These are phyloP conservation scores for Macrophomina phaseolina DNA, from an alignment of 2,329 filamentous ascomycete genomes.

Conservation along the genomic window DNA sequence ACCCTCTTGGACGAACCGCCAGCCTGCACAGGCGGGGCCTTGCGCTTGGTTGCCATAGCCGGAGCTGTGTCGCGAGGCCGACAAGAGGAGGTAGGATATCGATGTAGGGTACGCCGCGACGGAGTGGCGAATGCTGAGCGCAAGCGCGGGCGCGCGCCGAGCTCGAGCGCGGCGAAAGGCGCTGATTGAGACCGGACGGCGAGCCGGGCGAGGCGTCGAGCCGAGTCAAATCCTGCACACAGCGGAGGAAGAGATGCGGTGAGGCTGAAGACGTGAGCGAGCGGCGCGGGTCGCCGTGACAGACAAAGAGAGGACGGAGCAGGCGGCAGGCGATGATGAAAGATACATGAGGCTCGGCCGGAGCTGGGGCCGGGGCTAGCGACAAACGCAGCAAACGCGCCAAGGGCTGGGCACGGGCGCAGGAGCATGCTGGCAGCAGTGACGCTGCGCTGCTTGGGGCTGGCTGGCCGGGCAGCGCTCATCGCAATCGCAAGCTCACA, in stretches of 20 bases:
- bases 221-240: background rate
- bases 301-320: constrained; percentile 5
- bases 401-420: constrained; percentile 1
- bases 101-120: constrained; percentile 45
- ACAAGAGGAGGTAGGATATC: background rate
- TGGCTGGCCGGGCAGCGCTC: background rate
- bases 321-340: background rate
- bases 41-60: constrained; percentile 54
- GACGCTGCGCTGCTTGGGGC: constrained; percentile 30
- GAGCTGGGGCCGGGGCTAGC: background rate
- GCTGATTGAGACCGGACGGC: background rate
- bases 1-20: constrained; percentile 41
- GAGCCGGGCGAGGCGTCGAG: background rate
- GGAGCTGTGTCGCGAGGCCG: background rate
- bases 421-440: constrained; percentile 30
- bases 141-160: background rate
- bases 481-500: constrained; percentile 21
- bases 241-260: background rate
- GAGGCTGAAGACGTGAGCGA: background rate
- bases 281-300: constrained; percentile 1
- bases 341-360: background rate
- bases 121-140: constrained; percentile 47
- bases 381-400: constrained; percentile 18
- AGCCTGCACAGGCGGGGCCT: constrained; percentile 43
- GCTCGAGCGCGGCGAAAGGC: background rate